Percentiles rank a stretch among this genome's conserved stretches.
Evolutionary conservation across 768 basidiomycete genomes (phyloP).

Genomic region (Hypholoma fasciculare): DNA sequence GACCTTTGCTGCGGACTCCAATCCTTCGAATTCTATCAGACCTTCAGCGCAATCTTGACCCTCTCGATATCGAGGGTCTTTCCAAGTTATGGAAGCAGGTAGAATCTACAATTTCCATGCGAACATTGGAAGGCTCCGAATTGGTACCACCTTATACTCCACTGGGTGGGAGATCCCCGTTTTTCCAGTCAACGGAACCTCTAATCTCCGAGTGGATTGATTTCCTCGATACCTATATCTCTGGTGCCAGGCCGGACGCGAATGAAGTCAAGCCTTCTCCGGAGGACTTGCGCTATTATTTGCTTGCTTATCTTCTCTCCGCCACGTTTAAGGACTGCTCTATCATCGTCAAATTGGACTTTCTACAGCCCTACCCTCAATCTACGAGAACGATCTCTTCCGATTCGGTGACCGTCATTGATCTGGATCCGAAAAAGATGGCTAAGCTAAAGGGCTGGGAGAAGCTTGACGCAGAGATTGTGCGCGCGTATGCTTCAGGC

Average conservation of each 20-base stretch:
- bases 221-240: conserved; percentile 58
- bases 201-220: conserved; percentile 61
- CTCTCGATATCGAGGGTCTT: conserved; percentile 85
- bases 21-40: conserved; percentile 53
- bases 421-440: conserved; percentile 82
- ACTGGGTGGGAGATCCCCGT: conserved; percentile 31
- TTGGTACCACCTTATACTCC: conserved; percentile 23
- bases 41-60: conserved; percentile 78
- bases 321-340: conserved; percentile 99
- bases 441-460: conserved; percentile 69
- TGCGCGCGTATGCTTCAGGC: conserved; percentile 18
- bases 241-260: conserved; percentile 25
- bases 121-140: conserved; percentile 7
- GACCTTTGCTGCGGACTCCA: conserved; percentile 47
- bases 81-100: conserved; percentile 40
- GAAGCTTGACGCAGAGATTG: conserved; percentile 68
- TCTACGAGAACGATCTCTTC: conserved; percentile 13
- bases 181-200: conserved; percentile 46
- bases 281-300: conserved; percentile 56
- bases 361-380: conserved; percentile 21
- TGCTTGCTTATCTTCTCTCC: conserved; percentile 80
- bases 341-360: conserved; percentile 36
- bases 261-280: conserved; percentile 39
- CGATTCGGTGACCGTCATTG: conserved; percentile 66
- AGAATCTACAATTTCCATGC: conserved; percentile 23